Conservation (phyloP, 2,329 filamentous ascomycete species). For the Dothistroma septosporum region DNA sequence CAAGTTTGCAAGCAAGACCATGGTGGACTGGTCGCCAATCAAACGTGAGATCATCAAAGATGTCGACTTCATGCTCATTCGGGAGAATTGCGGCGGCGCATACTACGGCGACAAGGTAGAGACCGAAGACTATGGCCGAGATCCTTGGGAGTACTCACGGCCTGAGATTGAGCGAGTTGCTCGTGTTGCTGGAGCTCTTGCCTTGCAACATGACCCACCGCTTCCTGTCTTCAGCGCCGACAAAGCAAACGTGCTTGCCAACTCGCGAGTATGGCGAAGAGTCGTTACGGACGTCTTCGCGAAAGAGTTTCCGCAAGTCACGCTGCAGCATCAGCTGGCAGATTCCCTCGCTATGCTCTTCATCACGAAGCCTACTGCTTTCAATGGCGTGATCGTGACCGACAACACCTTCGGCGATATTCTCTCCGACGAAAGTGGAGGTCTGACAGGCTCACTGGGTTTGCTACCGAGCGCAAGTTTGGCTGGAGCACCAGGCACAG, state of each 20-base stretch:
- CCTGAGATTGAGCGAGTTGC: slow-evolving; percentile 47
- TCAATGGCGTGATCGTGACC: slow-evolving; percentile 48
- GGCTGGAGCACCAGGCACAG: slow-evolving; percentile 28
- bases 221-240: slow-evolving; percentile 48
- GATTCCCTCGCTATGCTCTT: slow-evolving; percentile 50
- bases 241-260: slow-evolving; percentile 54
- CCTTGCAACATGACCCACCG: slow-evolving; percentile 37
- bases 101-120: slow-evolving; percentile 50
- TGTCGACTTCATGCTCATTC: slow-evolving; percentile 48
- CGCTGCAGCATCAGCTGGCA: slow-evolving; percentile 45
- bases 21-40: slow-evolving; percentile 41
- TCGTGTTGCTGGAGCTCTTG: slow-evolving; percentile 46
- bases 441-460: slow-evolving; percentile 46
- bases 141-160: slow-evolving; percentile 47
- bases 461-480: slow-evolving; percentile 43
- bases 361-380: slow-evolving; percentile 45
- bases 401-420: slow-evolving; percentile 51
- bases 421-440: slow-evolving; percentile 45
- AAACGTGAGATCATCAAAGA: slow-evolving; percentile 45
- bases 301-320: slow-evolving; percentile 43
- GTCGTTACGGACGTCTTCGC: slow-evolving; percentile 42
- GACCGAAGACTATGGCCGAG: slow-evolving; percentile 42
- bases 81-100: slow-evolving; percentile 51
- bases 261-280: slow-evolving; percentile 47
- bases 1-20: slow-evolving; percentile 42